Percentiles rank a stretch among this genome's conserved stretches.
Evolutionary conservation across 2,329 filamentous ascomycete genomes (phyloP).

Genomic region (Aspergillus udagawae): DNA sequence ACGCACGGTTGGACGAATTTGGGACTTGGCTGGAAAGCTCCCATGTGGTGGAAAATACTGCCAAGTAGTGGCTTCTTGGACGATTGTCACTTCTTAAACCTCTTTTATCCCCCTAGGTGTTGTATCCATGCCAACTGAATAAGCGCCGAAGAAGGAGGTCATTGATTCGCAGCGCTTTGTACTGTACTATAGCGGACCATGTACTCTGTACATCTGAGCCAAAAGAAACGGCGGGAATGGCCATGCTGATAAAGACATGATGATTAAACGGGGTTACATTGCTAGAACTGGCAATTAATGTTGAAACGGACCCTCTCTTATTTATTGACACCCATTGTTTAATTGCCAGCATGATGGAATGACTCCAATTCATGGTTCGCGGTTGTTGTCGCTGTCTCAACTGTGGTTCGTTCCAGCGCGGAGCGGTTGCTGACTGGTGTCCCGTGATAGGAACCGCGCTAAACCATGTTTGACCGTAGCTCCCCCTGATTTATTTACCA

Average conservation of each 20-base stretch:
- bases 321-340: not conserved
- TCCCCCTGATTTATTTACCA: not conserved
- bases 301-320: not conserved
- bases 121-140: not conserved
- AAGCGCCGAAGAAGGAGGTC: not conserved
- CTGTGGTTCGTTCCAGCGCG: slow-evolving; percentile 26
- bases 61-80: slow-evolving; percentile 16
- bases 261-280: not conserved
- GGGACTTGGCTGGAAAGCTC: slow-evolving; percentile 45
- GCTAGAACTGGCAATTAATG: not conserved
- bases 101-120: no score
- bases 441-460: slow-evolving; percentile 1
- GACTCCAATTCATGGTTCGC: slow-evolving; percentile 3
- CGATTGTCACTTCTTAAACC: not conserved
- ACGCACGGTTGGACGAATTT: slow-evolving; percentile 44
- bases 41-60: slow-evolving; percentile 19
- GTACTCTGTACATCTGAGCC: not conserved
- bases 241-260: not conserved
- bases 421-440: slow-evolving; percentile 5
- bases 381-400: slow-evolving; percentile 3
- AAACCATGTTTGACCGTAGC: not conserved
- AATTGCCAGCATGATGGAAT: not conserved
- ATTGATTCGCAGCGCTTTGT: not conserved
- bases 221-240: not conserved
- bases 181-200: not conserved